A percentile compares a stretch with the other conserved stretches of the same genome.
Conservation (phyloP, 495 filamentous ascomycete genomes). For the Trichoderma reesei region DNA sequence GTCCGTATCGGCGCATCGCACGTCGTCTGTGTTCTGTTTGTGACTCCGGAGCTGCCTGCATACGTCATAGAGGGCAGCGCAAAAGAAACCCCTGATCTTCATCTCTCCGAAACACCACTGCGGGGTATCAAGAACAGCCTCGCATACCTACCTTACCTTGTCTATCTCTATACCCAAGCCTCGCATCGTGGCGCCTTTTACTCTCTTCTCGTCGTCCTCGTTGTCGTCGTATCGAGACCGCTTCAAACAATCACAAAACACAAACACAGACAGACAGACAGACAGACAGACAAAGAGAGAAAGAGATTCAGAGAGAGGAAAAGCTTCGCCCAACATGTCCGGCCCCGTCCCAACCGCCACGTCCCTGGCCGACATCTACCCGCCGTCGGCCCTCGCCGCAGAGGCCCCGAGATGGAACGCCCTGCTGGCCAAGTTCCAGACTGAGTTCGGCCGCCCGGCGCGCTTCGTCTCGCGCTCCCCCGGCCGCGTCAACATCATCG, state of each 20-base stretch:
- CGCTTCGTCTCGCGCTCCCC: constrained; percentile 85
- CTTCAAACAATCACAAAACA: background rate
- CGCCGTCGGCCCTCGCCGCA: constrained; percentile 43
- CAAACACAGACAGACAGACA: background rate
- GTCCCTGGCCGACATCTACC: constrained; percentile 59
- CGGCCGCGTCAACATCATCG: constrained; percentile 95
- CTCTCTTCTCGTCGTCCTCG: no score
- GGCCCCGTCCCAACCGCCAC: constrained; percentile 48
- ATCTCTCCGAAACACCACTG: background rate
- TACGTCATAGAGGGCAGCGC: background rate
- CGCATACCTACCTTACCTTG: no score
- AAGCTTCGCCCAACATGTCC: constrained; percentile 35
- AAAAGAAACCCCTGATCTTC: constrained; percentile 2
- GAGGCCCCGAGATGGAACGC: constrained; percentile 61
- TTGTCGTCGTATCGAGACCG: background rate
- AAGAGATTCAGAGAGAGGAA: background rate
- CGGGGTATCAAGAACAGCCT: no score
- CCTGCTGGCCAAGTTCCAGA: constrained; percentile 61
- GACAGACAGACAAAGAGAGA: background rate
- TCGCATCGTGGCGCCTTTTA: background rate
- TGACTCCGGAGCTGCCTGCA: background rate
- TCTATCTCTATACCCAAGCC: no score
- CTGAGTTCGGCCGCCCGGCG: constrained; percentile 57
- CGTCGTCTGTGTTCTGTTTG: no score
- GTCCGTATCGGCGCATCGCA: no score